A percentile compares a stretch with the other conserved stretches of the same genome.
Evolutionary conservation across 768 basidiomycete genomes (phyloP).

Genomic region (Phlebiopsis gigantea): DNA sequence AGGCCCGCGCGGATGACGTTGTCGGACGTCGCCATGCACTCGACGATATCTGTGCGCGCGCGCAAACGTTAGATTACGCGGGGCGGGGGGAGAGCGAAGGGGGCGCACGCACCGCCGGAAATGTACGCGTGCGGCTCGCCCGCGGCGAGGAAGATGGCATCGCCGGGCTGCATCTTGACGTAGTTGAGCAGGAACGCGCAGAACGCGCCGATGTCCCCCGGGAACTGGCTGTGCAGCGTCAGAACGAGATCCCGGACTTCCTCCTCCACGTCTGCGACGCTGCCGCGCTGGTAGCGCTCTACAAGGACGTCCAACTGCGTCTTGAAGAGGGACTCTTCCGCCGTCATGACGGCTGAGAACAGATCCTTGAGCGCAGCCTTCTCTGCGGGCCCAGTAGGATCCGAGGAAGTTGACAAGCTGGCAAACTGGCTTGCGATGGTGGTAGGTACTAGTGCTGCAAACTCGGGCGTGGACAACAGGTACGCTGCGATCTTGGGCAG

Average conservation of each 20-base stretch:
- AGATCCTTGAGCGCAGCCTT: constrained; percentile 67
- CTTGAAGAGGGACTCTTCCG: constrained; percentile 48
- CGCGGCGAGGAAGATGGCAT: constrained; percentile 93
- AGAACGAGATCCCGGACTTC: constrained; percentile 60
- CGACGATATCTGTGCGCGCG: constrained; percentile 92
- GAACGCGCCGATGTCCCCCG: constrained; percentile 89
- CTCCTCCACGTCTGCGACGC: constrained; percentile 35
- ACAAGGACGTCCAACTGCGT: constrained; percentile 54
- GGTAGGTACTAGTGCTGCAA: constrained; percentile 63
- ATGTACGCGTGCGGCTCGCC: constrained; percentile 98
- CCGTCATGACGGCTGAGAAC: constrained; percentile 83
- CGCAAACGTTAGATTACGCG: not conserved
- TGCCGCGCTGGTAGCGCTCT: constrained; percentile 49
- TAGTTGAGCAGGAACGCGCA: constrained; percentile 90
- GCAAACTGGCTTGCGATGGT: constrained; percentile 49
- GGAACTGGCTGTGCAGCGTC: constrained; percentile 67
- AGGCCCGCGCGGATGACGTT: constrained; percentile 98
- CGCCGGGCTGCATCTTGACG: constrained; percentile 69
- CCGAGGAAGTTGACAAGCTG: constrained; percentile 35
- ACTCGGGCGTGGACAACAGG: constrained; percentile 69
- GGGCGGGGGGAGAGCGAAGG: too few species aligned
- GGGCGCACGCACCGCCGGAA: constrained; percentile 65
- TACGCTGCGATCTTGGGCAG: constrained; percentile 62
- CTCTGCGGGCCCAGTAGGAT: constrained; percentile 39
- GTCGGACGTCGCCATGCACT: constrained; percentile 99